Evolutionary conservation across 345 rosid species (phyloP).

Genomic region (Streptanthus diversifolius): DNA sequence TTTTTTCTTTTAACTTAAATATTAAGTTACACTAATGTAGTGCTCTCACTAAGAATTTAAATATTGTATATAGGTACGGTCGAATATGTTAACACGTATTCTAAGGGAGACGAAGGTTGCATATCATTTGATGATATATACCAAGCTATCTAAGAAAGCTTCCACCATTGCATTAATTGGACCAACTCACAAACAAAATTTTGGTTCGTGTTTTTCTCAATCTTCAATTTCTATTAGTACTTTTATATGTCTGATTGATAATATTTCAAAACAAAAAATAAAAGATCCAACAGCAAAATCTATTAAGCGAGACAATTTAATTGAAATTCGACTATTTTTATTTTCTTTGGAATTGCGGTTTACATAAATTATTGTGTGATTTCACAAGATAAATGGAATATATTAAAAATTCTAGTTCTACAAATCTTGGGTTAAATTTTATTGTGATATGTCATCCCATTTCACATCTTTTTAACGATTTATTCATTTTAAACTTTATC

Average conservation of each 20-base stretch:
- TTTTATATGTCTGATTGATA: not conserved
- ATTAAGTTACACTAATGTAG: constrained; percentile 19
- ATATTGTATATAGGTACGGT: constrained; percentile 20
- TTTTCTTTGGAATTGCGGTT: too few relatives aligned
- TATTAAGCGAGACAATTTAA: too few relatives aligned
- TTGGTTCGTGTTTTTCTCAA: not conserved
- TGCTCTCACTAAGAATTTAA: not conserved
- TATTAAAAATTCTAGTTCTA: too few relatives aligned
- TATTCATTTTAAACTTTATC: too few relatives aligned
- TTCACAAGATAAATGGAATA: too few relatives aligned
- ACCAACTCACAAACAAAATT: not conserved
- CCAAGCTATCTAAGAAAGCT: not conserved
- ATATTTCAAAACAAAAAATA: not conserved
- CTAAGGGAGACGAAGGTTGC: not conserved
- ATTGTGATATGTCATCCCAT: too few relatives aligned
- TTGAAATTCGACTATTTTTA: too few relatives aligned
- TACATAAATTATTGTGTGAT: too few relatives aligned
- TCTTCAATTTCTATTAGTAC: not conserved
- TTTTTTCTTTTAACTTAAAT: constrained; percentile 13
- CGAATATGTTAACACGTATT: constrained; percentile 28
- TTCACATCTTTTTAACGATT: too few relatives aligned
- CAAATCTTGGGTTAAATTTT: too few relatives aligned
- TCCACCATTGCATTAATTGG: not conserved
- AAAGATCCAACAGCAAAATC: not conserved
- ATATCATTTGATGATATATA: constrained; percentile 1